A percentile compares a stretch with the other conserved stretches of the same genome.
Evolutionary conservation across 768 basidiomycete genomes (phyloP).

Genomic region (Leccinum imitatum): DNA sequence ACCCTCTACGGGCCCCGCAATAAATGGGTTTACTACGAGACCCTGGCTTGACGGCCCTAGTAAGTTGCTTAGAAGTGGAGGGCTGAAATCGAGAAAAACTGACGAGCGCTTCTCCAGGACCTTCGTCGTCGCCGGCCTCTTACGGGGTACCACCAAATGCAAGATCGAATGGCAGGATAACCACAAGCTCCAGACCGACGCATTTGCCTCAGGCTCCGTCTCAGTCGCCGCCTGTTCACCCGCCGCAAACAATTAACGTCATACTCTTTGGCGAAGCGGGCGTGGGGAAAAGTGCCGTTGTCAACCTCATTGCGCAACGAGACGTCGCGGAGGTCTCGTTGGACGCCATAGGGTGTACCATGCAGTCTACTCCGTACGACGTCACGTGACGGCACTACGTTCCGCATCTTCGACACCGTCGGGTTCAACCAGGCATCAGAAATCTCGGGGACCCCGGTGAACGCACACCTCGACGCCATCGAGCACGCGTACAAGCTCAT

Average conservation of each 20-base stretch:
- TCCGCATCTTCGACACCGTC: slow-evolving; percentile 26
- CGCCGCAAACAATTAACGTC: background rate
- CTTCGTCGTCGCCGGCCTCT: too few relatives aligned
- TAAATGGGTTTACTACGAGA: background rate
- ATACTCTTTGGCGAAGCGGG: slow-evolving; percentile 7
- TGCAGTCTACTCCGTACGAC: background rate
- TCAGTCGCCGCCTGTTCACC: background rate
- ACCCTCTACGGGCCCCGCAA: background rate
- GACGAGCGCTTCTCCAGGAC: background rate
- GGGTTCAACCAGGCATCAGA: slow-evolving; percentile 21
- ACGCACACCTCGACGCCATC: background rate
- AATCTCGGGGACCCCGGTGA: background rate
- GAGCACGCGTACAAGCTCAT: slow-evolving; percentile 28
- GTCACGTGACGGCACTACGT: slow-evolving; percentile 13
- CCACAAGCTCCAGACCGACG: too few relatives aligned
- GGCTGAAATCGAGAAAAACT: background rate
- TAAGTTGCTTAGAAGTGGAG: background rate
- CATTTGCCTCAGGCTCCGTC: too few relatives aligned
- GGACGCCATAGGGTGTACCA: too few relatives aligned
- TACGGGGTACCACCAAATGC: background rate
- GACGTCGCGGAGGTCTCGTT: slow-evolving; percentile 7
- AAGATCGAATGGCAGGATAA: background rate
- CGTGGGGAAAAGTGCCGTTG: slow-evolving; percentile 8
- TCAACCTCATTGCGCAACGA: slow-evolving; percentile 4
- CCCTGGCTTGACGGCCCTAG: background rate